These are phyloP conservation scores for Pichia inconspicua DNA, from an alignment of 1,139 yeast genomes.

Conservation along the genomic window DNA sequence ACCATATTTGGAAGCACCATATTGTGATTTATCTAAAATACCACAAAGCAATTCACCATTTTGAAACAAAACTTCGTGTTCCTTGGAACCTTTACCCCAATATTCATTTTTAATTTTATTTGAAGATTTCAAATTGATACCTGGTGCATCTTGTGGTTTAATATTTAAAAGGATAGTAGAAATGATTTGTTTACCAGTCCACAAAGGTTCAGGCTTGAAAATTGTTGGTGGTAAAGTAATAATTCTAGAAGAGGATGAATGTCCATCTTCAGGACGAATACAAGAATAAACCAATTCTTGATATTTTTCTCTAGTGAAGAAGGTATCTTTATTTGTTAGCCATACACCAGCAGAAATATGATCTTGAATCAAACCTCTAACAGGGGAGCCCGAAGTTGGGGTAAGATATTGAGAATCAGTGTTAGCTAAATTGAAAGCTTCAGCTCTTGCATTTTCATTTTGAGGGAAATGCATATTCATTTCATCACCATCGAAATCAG, in stretches of 20 bases:
- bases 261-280: constrained; percentile 97
- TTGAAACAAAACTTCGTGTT: constrained; percentile 77
- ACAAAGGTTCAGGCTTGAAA: constrained; percentile 75
- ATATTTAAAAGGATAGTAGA: constrained; percentile 84
- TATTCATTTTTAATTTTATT: constrained; percentile 92
- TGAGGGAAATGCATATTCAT: constrained; percentile 99
- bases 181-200: constrained; percentile 99
- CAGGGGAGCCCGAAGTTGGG: constrained; percentile 96
- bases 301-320: constrained; percentile 84
- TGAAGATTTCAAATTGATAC: constrained; percentile 72
- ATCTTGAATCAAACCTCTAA: constrained; percentile 98
- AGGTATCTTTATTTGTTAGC: constrained; percentile 88
- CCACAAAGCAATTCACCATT: constrained; percentile 88
- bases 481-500: constrained; percentile 99
- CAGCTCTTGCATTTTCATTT: constrained; percentile 95
- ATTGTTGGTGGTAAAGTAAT: constrained; percentile 86
- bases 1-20: constrained; percentile 97
- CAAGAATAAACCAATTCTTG: constrained; percentile 93
- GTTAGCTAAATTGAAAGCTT: constrained; percentile 89
- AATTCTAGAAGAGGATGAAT: constrained; percentile 64
- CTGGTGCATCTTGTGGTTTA: constrained; percentile 82
- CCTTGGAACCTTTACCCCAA: constrained; percentile 82
- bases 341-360: constrained; percentile 98
- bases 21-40: constrained; percentile 93
- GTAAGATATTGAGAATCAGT: constrained; percentile 96